Evolutionary conservation across 2,329 filamentous ascomycete species (phyloP), one percentile per base, ranked within the genome.

Genomic region (Atkinsonella hypoxylon): DNA sequence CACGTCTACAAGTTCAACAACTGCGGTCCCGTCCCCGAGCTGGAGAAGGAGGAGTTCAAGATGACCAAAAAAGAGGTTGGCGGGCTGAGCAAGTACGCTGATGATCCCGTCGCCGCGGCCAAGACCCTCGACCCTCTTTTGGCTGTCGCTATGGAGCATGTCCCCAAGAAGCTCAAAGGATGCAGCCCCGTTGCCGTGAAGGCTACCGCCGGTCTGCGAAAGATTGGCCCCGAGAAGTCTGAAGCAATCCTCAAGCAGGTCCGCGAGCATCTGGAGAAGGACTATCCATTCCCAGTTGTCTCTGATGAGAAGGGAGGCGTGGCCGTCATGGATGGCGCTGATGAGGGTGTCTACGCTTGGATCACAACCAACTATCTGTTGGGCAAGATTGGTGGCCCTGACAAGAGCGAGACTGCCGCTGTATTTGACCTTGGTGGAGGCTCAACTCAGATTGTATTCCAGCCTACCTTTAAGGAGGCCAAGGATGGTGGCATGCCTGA

Each of bases 1-100:
- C 94, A 98, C 73, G 89, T 97, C 53, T 98, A 96, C 77, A 87
- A 89, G 65, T 98, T 97, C 80, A 97, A 97, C 77, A 97, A 97
- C 74, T 98, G 91, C 72, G 93, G 90, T 12, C 72, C 88, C 8
- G 90, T 90, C n/a, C 93, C 93, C 26, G 90, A 96, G 70, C 79
- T 98, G 47, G 93, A 98, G 71, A 75, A 82, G 63, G 93, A 98
- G 66, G 78, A 87, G 52, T 98, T 98, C 70, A 83, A 91, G 74
- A 89, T 90, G 85, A 97, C 90, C 11, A 82, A 87, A 65, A 91
- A 89, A 77, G 82, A 79, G 58, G 78, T 87, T 49, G 89, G 89
- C 73, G 93, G 71, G 47, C 74, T 98, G 60, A 96, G 89, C 65
- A 86, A 89, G 38, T 98, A 90, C 70, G 84, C 84, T 62, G 78